phyloP scores from a whole-genome alignment of 495 filamentous ascomycete genomes.

The Neurospora africana region DNA sequence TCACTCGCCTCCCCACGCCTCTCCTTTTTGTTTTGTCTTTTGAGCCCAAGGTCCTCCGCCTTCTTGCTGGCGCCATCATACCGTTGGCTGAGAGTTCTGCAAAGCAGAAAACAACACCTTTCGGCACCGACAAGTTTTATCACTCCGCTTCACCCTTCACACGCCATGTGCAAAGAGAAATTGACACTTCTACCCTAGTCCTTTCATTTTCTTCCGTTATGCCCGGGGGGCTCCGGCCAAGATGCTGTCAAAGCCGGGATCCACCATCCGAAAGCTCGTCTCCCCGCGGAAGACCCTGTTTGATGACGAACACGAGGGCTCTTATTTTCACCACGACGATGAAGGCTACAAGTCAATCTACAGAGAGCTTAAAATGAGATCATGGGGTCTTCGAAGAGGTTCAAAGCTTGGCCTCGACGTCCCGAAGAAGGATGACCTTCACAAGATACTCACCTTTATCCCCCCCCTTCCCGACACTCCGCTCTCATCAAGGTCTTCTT shows the following conservation, averaged over 20 bases:
- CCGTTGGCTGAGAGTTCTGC: conserved; percentile 1
- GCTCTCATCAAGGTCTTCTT: conserved; percentile 37
- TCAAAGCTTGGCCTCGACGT: conserved; percentile 31
- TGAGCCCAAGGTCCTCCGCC: not conserved
- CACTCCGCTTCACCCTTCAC: not conserved
- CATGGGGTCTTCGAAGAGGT: conserved; percentile 19
- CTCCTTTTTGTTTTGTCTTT: not conserved
- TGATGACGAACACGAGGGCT: conserved; percentile 23
- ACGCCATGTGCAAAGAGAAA: conserved; percentile 9
- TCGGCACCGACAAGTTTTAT: conserved; percentile 3
- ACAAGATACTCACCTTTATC: conserved; percentile 24
- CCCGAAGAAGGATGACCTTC: conserved; percentile 29
- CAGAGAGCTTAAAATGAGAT: conserved; percentile 16
- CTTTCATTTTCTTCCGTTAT: not conserved
- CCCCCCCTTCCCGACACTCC: conserved; percentile 36
- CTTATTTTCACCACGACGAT: conserved; percentile 21
- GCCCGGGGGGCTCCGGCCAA: conserved; percentile 7
- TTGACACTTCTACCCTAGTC: not conserved
- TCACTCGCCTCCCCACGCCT: not conserved
- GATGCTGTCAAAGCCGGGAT: conserved; percentile 34
- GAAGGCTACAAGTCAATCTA: conserved; percentile 9
- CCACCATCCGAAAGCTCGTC: conserved; percentile 36
- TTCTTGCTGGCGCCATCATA: conserved; percentile 4
- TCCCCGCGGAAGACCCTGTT: conserved; percentile 22
- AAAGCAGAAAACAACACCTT: not conserved